Conservation (phyloP, 1,139 yeast genomes). For the Lodderomyces parapsilosis region DNA sequence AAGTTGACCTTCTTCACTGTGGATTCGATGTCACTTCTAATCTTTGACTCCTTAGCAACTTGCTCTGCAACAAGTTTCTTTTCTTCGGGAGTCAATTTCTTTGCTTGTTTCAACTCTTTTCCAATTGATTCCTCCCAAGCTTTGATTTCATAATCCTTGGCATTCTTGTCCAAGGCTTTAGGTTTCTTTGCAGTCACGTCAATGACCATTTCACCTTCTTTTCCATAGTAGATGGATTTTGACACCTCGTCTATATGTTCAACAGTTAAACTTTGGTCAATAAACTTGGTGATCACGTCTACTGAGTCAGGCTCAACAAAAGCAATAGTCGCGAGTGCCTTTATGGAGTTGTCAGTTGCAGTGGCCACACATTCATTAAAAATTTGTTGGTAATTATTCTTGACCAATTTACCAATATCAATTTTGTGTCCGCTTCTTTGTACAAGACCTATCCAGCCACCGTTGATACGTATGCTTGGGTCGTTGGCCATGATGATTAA, state of each 20-base stretch:
- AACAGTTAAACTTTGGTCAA: conserved; percentile 40
- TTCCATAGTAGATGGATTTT: conserved; percentile 58
- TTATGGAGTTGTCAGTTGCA: conserved; percentile 43
- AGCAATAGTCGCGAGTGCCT: conserved; percentile 61
- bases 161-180: conserved; percentile 52
- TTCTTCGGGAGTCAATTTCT: conserved; percentile 77
- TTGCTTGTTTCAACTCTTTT: conserved; percentile 54
- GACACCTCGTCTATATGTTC: conserved; percentile 31
- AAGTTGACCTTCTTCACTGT: conserved; percentile 42
- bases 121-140: conserved; percentile 90
- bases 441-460: conserved; percentile 81
- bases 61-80: conserved; percentile 60
- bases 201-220: conserved; percentile 68
- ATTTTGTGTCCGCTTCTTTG: conserved; percentile 46
- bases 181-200: conserved; percentile 50
- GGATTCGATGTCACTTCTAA: conserved; percentile 47
- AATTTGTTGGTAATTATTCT: conserved; percentile 35
- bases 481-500: conserved; percentile 62
- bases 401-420: conserved; percentile 66
- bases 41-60: conserved; percentile 54
- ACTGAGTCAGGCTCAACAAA: conserved; percentile 66
- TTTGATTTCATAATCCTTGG: conserved; percentile 79
- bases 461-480: conserved; percentile 36
- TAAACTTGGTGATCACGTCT: conserved; percentile 50
- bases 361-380: conserved; percentile 20